A percentile compares a stretch with the other conserved stretches of the same genome.
These are phyloP conservation scores for Paramyrothecium sp. DNA, from an alignment of 2,329 filamentous ascomycete genomes.

Conservation along the genomic window DNA sequence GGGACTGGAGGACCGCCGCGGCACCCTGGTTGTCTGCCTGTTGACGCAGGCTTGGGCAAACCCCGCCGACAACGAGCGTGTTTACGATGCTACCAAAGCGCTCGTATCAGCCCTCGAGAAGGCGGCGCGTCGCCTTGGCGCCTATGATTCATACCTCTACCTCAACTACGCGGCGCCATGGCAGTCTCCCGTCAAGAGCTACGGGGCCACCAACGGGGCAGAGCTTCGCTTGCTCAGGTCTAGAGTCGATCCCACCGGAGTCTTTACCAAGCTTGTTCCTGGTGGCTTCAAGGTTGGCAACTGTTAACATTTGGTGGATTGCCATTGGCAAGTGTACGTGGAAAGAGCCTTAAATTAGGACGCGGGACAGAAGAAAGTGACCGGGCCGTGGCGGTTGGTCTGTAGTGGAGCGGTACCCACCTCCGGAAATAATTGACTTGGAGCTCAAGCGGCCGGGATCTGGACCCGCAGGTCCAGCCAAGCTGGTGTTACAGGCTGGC, in stretches of 20 bases:
- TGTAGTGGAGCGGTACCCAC: too few species aligned
- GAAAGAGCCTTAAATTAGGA: too few species aligned
- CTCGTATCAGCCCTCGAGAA: constrained; percentile 1
- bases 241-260: background rate
- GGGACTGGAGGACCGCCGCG: background rate
- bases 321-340: too few species aligned
- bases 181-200: constrained; percentile 2
- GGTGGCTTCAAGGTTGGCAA: too few species aligned
- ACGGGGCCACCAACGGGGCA: background rate
- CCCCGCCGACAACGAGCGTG: background rate
- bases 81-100: constrained; percentile 2
- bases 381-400: too few species aligned
- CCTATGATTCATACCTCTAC: constrained; percentile 7
- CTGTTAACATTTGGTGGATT: too few species aligned
- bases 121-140: constrained; percentile 2
- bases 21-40: background rate
- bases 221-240: background rate
- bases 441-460: too few species aligned
- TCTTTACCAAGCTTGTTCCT: background rate
- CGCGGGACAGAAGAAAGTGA: too few species aligned
- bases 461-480: too few species aligned
- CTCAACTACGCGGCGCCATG: constrained; percentile 7
- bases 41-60: background rate
- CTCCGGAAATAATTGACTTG: too few species aligned
- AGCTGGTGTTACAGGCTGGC: too few species aligned